These are phyloP conservation scores for Magnusiomyces ingens DNA, from an alignment of 1,139 yeast genomes.

Conservation along the genomic window DNA sequence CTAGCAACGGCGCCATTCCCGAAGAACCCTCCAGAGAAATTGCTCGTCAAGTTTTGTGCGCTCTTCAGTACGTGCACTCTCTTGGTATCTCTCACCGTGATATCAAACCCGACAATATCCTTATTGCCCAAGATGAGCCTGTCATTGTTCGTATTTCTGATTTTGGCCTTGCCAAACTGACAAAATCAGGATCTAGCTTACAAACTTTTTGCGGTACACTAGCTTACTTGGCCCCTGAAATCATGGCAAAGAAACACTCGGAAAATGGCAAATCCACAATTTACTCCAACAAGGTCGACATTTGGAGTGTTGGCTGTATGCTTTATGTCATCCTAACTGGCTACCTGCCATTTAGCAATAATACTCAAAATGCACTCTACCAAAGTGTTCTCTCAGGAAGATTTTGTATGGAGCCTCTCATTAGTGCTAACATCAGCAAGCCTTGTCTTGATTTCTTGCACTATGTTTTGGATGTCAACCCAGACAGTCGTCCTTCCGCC, in stretches of 20 bases:
- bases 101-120: slow-evolving; percentile 77
- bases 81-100: slow-evolving; percentile 91
- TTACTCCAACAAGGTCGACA: slow-evolving; percentile 83
- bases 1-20: slow-evolving; percentile 83
- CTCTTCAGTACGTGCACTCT: slow-evolving; percentile 79
- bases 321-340: slow-evolving; percentile 86
- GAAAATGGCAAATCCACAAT: slow-evolving; percentile 14
- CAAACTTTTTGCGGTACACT: slow-evolving; percentile 87
- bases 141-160: slow-evolving; percentile 86
- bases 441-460: slow-evolving; percentile 64
- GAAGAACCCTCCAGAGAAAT: slow-evolving; percentile 87
- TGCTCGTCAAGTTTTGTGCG: slow-evolving; percentile 73
- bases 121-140: slow-evolving; percentile 87
- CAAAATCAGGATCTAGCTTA: slow-evolving; percentile 70
- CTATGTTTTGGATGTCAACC: slow-evolving; percentile 66
- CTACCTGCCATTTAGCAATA: slow-evolving; percentile 88
- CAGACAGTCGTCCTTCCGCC: slow-evolving; percentile 63
- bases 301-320: slow-evolving; percentile 94
- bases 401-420: slow-evolving; percentile 72
- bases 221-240: slow-evolving; percentile 93
- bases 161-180: slow-evolving; percentile 81
- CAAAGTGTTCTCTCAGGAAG: slow-evolving; percentile 69
- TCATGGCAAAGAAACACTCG: slow-evolving; percentile 42
- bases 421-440: slow-evolving; percentile 55
- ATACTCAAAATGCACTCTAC: slow-evolving; percentile 80